These are phyloP conservation scores for Xylariaceae sp. DNA, from an alignment of 2,329 filamentous ascomycete species.

Conservation along the genomic window DNA sequence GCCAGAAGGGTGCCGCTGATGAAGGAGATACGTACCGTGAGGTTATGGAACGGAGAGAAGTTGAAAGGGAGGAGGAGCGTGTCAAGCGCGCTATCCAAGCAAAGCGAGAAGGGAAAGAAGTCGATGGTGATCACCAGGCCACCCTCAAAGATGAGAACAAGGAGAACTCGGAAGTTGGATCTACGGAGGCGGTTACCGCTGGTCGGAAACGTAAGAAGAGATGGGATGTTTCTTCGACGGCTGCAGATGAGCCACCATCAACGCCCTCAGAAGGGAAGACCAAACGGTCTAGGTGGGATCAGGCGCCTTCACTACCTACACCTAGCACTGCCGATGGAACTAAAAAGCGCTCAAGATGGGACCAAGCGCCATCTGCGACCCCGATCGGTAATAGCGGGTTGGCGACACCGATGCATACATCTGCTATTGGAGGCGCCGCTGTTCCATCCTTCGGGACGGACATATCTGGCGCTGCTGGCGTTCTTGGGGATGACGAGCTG, in stretches of 20 bases:
- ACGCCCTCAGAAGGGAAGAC: conserved; percentile 60
- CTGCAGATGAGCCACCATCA: conserved; percentile 52
- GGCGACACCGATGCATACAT: conserved; percentile 76
- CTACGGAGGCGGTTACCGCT: conserved; percentile 63
- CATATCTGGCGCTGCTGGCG: conserved; percentile 75
- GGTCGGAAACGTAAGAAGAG: conserved; percentile 88
- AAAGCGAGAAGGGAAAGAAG: conserved; percentile 62
- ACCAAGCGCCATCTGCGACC: conserved; percentile 82
- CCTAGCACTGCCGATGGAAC: conserved; percentile 59
- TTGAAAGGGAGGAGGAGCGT: conserved; percentile 92
- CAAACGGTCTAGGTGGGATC: conserved; percentile 87
- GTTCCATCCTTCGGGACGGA: conserved; percentile 78
- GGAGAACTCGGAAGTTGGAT: conserved; percentile 71
- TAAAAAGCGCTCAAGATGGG: conserved; percentile 86
- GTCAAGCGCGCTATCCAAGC: conserved; percentile 80
- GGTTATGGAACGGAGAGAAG: conserved; percentile 85
- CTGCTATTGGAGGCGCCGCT: conserved; percentile 56
- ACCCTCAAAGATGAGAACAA: conserved; percentile 76
- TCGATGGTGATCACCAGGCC: conserved; percentile 66
- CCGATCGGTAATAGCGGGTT: conserved; percentile 74
- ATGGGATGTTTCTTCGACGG: conserved; percentile 78
- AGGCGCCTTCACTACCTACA: conserved; percentile 63
- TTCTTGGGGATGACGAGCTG: conserved; percentile 90
- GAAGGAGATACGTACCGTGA: conserved; percentile 85
- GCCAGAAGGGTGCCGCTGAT: conserved; percentile 65